A percentile compares a stretch with the other conserved stretches of the same genome.
Evolutionary conservation across 805 yeast genomes (phyloP).

Genomic region (Saturnispora gosingensis): DNA sequence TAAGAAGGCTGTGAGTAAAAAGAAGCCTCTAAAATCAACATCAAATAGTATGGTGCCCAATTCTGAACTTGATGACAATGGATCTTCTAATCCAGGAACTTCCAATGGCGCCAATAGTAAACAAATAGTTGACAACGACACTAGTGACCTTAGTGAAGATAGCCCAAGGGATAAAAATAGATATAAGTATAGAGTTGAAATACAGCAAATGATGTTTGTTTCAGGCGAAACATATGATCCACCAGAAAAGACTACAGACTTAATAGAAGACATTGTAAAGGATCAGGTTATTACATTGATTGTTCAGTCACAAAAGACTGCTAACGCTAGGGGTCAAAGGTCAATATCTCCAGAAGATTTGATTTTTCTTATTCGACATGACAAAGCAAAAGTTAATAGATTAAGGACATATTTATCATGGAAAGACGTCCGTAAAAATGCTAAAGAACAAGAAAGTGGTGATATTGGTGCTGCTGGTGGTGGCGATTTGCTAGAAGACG

Average conservation of each 20-base stretch:
- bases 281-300: constrained; percentile 87
- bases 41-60: not conserved
- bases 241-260: constrained; percentile 81
- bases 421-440: constrained; percentile 90
- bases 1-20: not conserved
- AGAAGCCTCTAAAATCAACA: not conserved
- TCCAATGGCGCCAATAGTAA: not conserved
- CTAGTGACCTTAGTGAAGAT: not conserved
- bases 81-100: not conserved
- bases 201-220: constrained; percentile 99
- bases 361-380: constrained; percentile 85
- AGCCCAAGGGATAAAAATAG: constrained; percentile 28
- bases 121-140: not conserved
- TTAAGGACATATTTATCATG: constrained; percentile 86
- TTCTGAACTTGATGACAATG: not conserved
- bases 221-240: constrained; percentile 93
- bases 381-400: constrained; percentile 86
- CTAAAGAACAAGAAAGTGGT: constrained; percentile 44
- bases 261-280: constrained; percentile 90
- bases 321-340: constrained; percentile 70
- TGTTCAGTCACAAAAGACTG: constrained; percentile 67
- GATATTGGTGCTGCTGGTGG: constrained; percentile 35
- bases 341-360: constrained; percentile 88
- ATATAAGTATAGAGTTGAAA: constrained; percentile 80
- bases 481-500: constrained; percentile 27